Evolutionary conservation across 768 basidiomycete species (phyloP).

Genomic region (Chalciporus piperatus): DNA sequence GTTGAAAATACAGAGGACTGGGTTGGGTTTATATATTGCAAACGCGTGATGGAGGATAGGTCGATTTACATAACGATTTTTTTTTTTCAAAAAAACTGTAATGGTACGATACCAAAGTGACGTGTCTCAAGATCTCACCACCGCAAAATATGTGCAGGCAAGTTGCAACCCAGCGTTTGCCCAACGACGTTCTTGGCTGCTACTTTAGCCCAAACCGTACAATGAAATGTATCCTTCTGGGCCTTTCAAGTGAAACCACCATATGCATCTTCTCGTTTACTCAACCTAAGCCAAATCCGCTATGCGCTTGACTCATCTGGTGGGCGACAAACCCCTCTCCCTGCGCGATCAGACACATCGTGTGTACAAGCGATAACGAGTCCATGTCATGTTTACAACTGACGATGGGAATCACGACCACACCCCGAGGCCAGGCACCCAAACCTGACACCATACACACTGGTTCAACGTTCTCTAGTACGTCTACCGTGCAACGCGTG

Average conservation of each 20-base stretch:
- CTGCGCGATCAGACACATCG: too few relatives aligned
- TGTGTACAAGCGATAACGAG: neutral
- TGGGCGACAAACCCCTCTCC: too few relatives aligned
- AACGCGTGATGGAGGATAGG: neutral
- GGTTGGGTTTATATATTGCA: slow-evolving; percentile 23
- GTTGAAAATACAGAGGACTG: neutral
- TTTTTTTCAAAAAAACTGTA: neutral
- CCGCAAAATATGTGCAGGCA: neutral
- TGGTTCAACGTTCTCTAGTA: neutral
- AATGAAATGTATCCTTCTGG: neutral
- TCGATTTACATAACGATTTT: slow-evolving; percentile 27
- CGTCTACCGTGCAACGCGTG: neutral
- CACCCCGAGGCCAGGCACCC: too few relatives aligned
- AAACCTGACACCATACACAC: neutral
- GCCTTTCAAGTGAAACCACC: neutral
- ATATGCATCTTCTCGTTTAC: neutral
- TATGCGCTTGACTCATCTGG: too few relatives aligned
- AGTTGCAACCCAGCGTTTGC: too few relatives aligned
- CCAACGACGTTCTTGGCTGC: too few relatives aligned
- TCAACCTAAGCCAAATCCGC: too few relatives aligned
- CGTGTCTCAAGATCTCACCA: slow-evolving; percentile 32
- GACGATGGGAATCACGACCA: neutral
- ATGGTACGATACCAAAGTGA: slow-evolving; percentile 32
- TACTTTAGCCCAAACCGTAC: neutral
- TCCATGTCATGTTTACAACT: neutral